Conservation (phyloP, 768 basidiomycete genomes). For the Phaeotremella fagi region DNA sequence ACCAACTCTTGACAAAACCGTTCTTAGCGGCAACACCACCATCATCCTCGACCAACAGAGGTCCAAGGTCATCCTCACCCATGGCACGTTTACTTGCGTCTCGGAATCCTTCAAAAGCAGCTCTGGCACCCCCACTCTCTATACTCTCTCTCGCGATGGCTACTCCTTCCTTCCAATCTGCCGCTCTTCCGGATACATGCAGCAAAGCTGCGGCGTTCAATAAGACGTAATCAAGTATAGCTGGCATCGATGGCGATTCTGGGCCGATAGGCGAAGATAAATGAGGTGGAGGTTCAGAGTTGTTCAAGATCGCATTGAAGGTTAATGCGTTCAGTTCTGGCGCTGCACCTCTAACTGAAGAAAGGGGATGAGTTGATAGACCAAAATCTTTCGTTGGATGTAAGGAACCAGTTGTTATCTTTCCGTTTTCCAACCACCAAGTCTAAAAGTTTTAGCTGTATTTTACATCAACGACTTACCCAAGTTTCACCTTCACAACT, state of each 20-base stretch:
- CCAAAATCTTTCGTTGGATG: constrained; percentile 70
- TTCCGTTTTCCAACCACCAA: constrained; percentile 58
- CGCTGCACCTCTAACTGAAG: constrained; percentile 65
- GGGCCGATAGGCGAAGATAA: constrained; percentile 33
- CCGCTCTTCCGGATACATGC: constrained; percentile 72
- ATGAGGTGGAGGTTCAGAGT: constrained; percentile 37
- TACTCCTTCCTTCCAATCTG: constrained; percentile 66
- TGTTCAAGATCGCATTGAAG: constrained; percentile 62
- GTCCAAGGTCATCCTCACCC: constrained; percentile 32
- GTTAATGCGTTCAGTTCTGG: constrained; percentile 75
- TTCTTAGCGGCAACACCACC: constrained; percentile 49
- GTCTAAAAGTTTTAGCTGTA: constrained; percentile 52
- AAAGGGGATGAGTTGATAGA: constrained; percentile 63
- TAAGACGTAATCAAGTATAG: constrained; percentile 79
- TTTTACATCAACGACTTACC: constrained; percentile 53
- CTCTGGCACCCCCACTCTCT: constrained; percentile 48
- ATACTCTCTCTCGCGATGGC: constrained; percentile 58
- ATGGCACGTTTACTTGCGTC: constrained; percentile 44
- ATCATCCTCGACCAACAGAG: constrained; percentile 42
- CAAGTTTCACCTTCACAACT: constrained; percentile 85
- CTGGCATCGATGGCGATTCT: constrained; percentile 51
- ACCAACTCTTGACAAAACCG: constrained; percentile 44
- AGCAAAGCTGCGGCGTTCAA: constrained; percentile 86
- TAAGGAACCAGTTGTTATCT: constrained; percentile 60
- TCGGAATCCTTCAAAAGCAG: constrained; percentile 51